phyloP scores from a whole-genome alignment of 768 basidiomycete species.

The Tephrocybe sp. region DNA sequence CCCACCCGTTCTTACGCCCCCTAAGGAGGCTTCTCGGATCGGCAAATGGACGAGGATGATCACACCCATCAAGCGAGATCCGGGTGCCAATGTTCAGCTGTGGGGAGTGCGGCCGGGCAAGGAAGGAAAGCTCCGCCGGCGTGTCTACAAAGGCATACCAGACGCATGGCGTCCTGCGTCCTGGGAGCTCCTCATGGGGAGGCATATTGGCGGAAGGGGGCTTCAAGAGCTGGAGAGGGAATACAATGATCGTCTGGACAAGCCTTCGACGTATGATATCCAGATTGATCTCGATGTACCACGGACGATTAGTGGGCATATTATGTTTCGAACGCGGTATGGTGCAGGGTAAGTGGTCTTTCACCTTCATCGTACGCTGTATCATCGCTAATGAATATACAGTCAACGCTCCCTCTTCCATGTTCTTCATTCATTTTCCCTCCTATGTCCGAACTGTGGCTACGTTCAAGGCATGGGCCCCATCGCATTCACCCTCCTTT shows the following conservation, averaged over 20 bases:
- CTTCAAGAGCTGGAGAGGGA: slow-evolving; percentile 43
- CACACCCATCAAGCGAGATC: slow-evolving; percentile 60
- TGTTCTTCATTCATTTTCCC: slow-evolving; percentile 88
- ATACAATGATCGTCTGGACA: slow-evolving; percentile 67
- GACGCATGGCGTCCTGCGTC: slow-evolving; percentile 93
- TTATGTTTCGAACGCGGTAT: slow-evolving; percentile 93
- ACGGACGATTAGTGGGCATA: slow-evolving; percentile 90
- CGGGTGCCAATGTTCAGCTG: slow-evolving; percentile 69
- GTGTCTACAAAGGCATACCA: slow-evolving; percentile 94
- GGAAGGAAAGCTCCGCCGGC: slow-evolving; percentile 63
- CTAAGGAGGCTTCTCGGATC: slow-evolving; percentile 75
- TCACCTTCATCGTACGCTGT: slow-evolving; percentile 2
- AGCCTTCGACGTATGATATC: slow-evolving; percentile 86
- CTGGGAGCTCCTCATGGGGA: slow-evolving; percentile 80
- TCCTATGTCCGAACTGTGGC: slow-evolving; percentile 81
- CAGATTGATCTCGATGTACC: slow-evolving; percentile 99
- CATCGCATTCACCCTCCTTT: slow-evolving; percentile 90
- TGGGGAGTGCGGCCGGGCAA: slow-evolving; percentile 72
- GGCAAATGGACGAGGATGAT: slow-evolving; percentile 95
- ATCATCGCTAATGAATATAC: slow-evolving; percentile 2
- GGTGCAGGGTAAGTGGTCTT: slow-evolving; percentile 80
- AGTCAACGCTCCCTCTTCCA: slow-evolving; percentile 95
- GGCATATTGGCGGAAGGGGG: slow-evolving; percentile 34
- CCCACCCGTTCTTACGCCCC: slow-evolving; percentile 43
- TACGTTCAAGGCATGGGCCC: slow-evolving; percentile 99